These are phyloP conservation scores for Penicillium hesseltinei DNA, from an alignment of 2,329 filamentous ascomycete genomes.

Conservation along the genomic window DNA sequence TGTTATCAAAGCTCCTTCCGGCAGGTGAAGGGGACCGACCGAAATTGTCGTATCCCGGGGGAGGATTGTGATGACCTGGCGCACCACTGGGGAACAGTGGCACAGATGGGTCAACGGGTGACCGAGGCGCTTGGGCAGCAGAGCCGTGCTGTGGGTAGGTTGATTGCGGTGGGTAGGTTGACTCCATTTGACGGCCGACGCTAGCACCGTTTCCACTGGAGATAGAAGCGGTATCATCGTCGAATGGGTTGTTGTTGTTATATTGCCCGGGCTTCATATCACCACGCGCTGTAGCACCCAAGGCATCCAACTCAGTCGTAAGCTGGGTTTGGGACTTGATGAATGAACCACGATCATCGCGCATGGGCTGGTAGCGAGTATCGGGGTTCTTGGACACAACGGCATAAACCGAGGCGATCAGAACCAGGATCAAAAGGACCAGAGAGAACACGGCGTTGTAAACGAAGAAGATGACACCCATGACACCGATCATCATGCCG, in stretches of 20 bases:
- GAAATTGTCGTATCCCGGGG: slow-evolving; percentile 37
- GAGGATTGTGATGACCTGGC: slow-evolving; percentile 39
- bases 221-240: slow-evolving; percentile 70
- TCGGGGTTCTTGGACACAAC: slow-evolving; percentile 93
- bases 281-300: slow-evolving; percentile 83
- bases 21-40: slow-evolving; percentile 35
- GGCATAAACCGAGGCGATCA: slow-evolving; percentile 73
- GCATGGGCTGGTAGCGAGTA: slow-evolving; percentile 92
- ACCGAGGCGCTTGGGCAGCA: slow-evolving; percentile 45
- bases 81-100: slow-evolving; percentile 48
- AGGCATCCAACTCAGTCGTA: slow-evolving; percentile 81
- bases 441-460: slow-evolving; percentile 81
- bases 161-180: slow-evolving; percentile 24
- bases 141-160: slow-evolving; percentile 26
- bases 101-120: slow-evolving; percentile 49
- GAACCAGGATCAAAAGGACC: slow-evolving; percentile 77
- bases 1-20: slow-evolving; percentile 31
- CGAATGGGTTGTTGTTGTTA: slow-evolving; percentile 56
- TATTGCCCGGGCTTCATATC: slow-evolving; percentile 64
- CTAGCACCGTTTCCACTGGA: slow-evolving; percentile 52
- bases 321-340: slow-evolving; percentile 93
- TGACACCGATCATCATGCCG: slow-evolving; percentile 76
- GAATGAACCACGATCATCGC: slow-evolving; percentile 91
- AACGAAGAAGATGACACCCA: slow-evolving; percentile 87
- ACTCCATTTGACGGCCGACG: slow-evolving; percentile 47